Base-by-base conservation (phyloP, 2,329 filamentous ascomycete species). In the Colletotrichum tanaceti region DNA sequence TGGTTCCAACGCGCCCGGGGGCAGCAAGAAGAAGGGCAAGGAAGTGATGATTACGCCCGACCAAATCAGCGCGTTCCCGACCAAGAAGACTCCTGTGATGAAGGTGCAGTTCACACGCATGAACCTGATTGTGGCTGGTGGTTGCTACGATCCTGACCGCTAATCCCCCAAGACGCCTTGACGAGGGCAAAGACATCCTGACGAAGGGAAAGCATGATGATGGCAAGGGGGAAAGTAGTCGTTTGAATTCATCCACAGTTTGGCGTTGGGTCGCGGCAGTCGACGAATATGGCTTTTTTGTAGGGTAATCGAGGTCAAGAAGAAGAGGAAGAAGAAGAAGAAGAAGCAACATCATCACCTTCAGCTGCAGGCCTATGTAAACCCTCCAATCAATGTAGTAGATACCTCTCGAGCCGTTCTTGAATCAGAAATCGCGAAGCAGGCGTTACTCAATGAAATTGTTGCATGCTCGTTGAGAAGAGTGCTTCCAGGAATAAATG, bases 51-150 rank as follows among this genome's bases (percentile, higher is more conserved):
- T 97, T 52, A 94, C 91, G 0, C 91, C 94, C 0, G 96, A 99
- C 76, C 96, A 98, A 80, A 97, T 99, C 80, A 93, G 90, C 72
- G 94, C 93, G 0, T 98, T 98, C 77, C 90, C 93, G 0, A 98
- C 96, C 4, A 99, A 99, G 87, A 97, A 97, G 82, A 95, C 92
- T 18, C 94, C 95, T 0, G 93, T 98, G 13, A 93, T 97, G 80
- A 96, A 95, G 80, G 94, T 97, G 62, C 89, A 91, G 75, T 98
- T 98, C 75, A 98, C 96, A 4, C 86, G 93, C 70, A 98, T 97
- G 93, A 99, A 99, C 77, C 80, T 98, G 72, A 91, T 98, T 14
- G 85, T 98, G 70, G 94, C 94, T 24, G 93, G 92, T 54, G 93
- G 94, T 28, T 90, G 87, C 74, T 90, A 89, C 73, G 85, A 89